Evolutionary conservation across 176 grass and related monocot species (phyloP).

Genomic region (Melocanna baccifera): DNA sequence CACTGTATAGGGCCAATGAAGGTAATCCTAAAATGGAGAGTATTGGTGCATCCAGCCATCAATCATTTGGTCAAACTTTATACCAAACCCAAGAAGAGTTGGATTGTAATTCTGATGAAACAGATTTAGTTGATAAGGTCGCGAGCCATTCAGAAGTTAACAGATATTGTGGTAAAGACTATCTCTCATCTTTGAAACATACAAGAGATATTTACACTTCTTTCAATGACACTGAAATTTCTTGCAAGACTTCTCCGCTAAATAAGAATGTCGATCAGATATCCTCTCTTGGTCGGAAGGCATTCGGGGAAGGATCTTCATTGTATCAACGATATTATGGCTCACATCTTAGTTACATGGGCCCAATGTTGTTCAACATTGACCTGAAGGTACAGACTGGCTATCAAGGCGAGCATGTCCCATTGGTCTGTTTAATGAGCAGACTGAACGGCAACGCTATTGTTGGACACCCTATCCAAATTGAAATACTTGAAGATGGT

Average conservation of each 20-base stretch:
- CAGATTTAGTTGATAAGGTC: conserved; percentile 32
- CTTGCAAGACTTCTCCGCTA: conserved; percentile 31
- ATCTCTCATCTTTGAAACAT: conserved; percentile 34
- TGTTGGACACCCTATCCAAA: conserved; percentile 68
- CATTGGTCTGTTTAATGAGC: conserved; percentile 78
- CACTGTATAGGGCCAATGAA: conserved; percentile 16
- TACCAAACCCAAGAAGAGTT: conserved; percentile 50
- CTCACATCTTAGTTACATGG: conserved; percentile 30
- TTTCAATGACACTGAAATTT: conserved; percentile 35
- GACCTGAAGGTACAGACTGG: conserved; percentile 67
- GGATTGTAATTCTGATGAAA: conserved; percentile 32
- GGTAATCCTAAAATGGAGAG: conserved; percentile 20
- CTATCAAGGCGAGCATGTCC: conserved; percentile 80
- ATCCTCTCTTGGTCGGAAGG: conserved; percentile 16
- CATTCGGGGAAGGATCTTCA: conserved; percentile 32
- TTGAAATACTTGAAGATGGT: conserved; percentile 65
- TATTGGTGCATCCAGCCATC: conserved; percentile 34
- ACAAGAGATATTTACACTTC: conserved; percentile 28
- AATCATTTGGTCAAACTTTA: conserved; percentile 27
- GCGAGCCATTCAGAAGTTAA: conserved; percentile 21
- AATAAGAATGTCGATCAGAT: conserved; percentile 25
- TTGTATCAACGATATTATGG: conserved; percentile 30
- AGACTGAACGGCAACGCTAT: conserved; percentile 84
- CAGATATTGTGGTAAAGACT: conserved; percentile 34
- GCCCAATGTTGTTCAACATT: conserved; percentile 51